Base-by-base conservation (phyloP, 2,329 filamentous ascomycete species). In the Emergomyces orientalis region DNA sequence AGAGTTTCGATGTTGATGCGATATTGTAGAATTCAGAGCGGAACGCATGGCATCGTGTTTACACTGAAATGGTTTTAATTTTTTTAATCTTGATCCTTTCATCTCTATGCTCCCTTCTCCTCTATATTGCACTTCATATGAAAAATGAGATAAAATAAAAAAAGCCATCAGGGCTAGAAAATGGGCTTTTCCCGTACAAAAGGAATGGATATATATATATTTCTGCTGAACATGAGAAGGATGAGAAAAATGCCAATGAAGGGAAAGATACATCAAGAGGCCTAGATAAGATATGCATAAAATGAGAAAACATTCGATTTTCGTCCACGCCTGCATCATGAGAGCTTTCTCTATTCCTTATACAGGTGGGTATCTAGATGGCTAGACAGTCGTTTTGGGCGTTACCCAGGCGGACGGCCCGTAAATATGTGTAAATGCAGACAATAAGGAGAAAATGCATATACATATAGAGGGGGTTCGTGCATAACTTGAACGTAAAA, bases 321-420 rank as follows among this genome's bases (percentile, higher is more conserved):
- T 41, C 32, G 25, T 6, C 57, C 25, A 47, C 25, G 14, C 27
- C 41, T 47, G 34, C 43, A n/a, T 13, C 55, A 25, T 22, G 22
- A 14, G 14, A 47, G 39, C 39, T 47, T 59, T 47, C 41, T 59
- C 57, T 59, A 47, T 59, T 47, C 25, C 57, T 47, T 32, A 59
- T 47, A 45, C 27, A 47, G 25, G 57, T 32, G 41, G 39, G 39
- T 47, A 47, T 59, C 25, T 34, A 58, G 25, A 30, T 39, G n/a
- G 45, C 30, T 54, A 13, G n/a, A 43, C 22, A 22, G 27, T 11
- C 8, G 17, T 6, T 27, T 34, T 39, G 32, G 19, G 41, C 19
- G n/a, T 7, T 39, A 30, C 4, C 5, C n/a, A 30, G 30, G 27
- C 9, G 30, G 52, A 37, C 8, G 34, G 34, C 6, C 34, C 34